A percentile compares a stretch with the other conserved stretches of the same genome.
These are phyloP conservation scores for Salix purpurea DNA, from an alignment of 345 rosid genomes.

Conservation along the genomic window DNA sequence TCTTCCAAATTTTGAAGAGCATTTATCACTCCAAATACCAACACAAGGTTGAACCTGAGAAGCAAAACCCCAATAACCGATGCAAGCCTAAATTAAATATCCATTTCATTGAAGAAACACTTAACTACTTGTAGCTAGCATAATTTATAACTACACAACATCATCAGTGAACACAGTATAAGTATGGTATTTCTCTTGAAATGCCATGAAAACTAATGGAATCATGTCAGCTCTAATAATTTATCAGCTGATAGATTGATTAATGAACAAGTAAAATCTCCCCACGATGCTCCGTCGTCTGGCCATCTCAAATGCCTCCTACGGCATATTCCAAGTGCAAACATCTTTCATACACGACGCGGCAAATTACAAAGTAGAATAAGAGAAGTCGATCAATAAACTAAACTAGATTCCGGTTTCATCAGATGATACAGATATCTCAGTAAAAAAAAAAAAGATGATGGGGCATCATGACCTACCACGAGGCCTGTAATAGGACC, in stretches of 20 bases:
- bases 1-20: constrained; percentile 83
- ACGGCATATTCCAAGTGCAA: neutral
- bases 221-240: neutral
- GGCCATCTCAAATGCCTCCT: neutral
- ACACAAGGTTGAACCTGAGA: constrained; percentile 96
- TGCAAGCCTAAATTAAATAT: neutral
- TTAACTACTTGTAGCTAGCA: neutral
- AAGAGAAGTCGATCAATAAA: neutral
- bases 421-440: neutral
- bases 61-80: constrained; percentile 19
- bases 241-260: neutral
- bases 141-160: neutral
- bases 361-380: neutral
- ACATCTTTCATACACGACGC: neutral
- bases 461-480: constrained; percentile 51
- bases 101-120: neutral
- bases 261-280: neutral
- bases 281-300: neutral
- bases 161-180: neutral
- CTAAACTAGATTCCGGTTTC: neutral
- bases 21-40: constrained; percentile 97
- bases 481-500: constrained; percentile 97
- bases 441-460: neutral
- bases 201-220: neutral
- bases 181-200: neutral